These are phyloP conservation scores for Hordeum pubiflorum DNA, from an alignment of 202 grass and related monocot genomes.

Conservation along the genomic window DNA sequence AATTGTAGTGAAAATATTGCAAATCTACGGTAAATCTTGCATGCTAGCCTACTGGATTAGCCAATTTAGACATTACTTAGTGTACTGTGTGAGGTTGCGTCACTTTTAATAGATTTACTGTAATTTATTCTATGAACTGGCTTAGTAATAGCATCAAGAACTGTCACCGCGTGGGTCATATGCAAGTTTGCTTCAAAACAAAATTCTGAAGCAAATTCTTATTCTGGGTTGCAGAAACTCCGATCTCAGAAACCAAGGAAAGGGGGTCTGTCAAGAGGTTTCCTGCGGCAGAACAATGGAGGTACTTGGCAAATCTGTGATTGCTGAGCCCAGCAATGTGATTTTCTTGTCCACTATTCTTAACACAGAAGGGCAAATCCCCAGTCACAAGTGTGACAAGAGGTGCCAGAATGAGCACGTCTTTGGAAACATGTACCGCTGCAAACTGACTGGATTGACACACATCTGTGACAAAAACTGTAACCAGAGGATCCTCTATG, in stretches of 20 bases:
- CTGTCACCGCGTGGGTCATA: not conserved
- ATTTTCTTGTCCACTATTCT: conserved; percentile 96
- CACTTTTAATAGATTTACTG: not conserved
- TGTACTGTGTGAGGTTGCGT: not conserved
- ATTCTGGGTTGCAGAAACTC: conserved; percentile 55
- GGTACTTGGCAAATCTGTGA: conserved; percentile 90
- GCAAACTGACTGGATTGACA: conserved; percentile 75
- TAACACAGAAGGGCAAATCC: conserved; percentile 64
- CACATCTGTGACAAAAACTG: conserved; percentile 99
- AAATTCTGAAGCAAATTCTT: conserved; percentile 44
- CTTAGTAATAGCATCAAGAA: conserved; percentile 13
- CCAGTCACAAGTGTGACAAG: conserved; percentile 92
- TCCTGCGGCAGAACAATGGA: conserved; percentile 53
- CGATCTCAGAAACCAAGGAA: conserved; percentile 15
- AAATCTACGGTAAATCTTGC: not conserved
- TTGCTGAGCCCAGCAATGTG: conserved; percentile 93
- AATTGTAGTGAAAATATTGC: not conserved
- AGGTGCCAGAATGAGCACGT: conserved; percentile 91
- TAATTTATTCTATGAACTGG: not conserved
- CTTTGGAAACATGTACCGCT: conserved; percentile 93
- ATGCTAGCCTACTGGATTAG: not conserved
- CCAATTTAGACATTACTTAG: not conserved
- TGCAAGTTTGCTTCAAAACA: conserved; percentile 28
- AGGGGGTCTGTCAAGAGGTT: conserved; percentile 23
- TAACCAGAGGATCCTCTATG: conserved; percentile 94